Evolutionary conservation across 208 protist genomes (phyloP).

Genomic region (Leishmania mexicana): DNA sequence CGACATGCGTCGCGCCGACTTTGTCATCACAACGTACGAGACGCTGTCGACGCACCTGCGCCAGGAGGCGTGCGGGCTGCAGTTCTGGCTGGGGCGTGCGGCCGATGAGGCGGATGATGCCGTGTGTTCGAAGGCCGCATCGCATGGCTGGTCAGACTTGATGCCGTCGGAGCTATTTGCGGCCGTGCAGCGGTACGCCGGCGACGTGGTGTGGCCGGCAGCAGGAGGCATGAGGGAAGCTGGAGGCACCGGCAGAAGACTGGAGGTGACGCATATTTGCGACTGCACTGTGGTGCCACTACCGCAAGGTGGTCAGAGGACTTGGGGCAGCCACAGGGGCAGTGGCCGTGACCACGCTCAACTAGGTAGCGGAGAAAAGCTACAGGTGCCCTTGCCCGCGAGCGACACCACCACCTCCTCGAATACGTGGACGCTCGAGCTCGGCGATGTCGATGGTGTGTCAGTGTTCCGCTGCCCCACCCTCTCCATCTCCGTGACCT

Average conservation of each 20-base stretch:
- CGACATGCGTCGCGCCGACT: conserved; percentile 45
- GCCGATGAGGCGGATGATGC: conserved; percentile 15
- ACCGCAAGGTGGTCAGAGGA: background rate
- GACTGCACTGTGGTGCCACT: background rate
- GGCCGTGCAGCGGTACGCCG: conserved; percentile 15
- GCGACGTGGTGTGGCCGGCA: conserved; percentile 18
- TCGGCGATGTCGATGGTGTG: too few relatives aligned
- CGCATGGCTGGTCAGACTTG: conserved; percentile 16
- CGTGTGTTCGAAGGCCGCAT: conserved; percentile 14
- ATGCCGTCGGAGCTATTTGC: conserved; percentile 12
- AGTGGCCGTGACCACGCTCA: background rate
- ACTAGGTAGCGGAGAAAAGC: background rate
- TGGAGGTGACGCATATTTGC: background rate
- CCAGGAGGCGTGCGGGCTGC: conserved; percentile 31
- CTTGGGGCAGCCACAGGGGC: background rate
- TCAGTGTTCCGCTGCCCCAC: conserved; percentile 9
- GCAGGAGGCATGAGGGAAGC: background rate
- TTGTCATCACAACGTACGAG: conserved; percentile 76
- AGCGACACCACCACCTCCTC: background rate
- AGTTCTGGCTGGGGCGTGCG: conserved; percentile 13
- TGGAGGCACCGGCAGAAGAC: background rate
- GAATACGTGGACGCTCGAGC: conserved; percentile 13
- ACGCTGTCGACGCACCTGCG: conserved; percentile 56
- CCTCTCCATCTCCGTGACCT: conserved; percentile 10
- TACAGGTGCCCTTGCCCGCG: too few relatives aligned